These are phyloP conservation scores for Cordia subcordata DNA, from an alignment of 257 asterid species.

Conservation along the genomic window DNA sequence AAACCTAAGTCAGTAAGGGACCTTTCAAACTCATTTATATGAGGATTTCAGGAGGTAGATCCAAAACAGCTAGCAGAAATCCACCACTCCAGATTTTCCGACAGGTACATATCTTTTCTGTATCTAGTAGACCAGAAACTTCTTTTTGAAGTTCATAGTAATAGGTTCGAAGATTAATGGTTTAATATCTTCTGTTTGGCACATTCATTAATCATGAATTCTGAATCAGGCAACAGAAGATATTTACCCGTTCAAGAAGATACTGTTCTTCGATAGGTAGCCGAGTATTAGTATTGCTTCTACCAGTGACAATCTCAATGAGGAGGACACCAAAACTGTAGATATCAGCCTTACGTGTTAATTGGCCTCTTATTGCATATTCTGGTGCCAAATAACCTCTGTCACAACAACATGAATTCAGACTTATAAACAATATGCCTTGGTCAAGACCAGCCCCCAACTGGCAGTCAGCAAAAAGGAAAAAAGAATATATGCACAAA, in stretches of 20 bases:
- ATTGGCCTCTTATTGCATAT: conserved; percentile 84
- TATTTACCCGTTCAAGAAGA: conserved; percentile 87
- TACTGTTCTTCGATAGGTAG: conserved; percentile 76
- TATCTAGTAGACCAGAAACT: no score
- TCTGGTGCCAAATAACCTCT: conserved; percentile 99
- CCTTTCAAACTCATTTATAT: no score
- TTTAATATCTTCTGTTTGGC: background rate
- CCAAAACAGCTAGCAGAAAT: no score
- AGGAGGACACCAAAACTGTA: conserved; percentile 96
- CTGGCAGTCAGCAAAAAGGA: background rate
- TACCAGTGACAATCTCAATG: conserved; percentile 87
- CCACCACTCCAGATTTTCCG: no score
- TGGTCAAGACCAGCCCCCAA: background rate
- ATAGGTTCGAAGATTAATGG: background rate
- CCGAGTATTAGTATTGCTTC: conserved; percentile 78
- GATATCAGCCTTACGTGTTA: conserved; percentile 77
- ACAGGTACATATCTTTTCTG: no score
- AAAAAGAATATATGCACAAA: no score
- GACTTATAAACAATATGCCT: background rate
- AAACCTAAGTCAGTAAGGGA: no score
- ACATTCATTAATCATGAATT: background rate
- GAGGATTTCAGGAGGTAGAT: no score
- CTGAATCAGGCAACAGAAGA: background rate
- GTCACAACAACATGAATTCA: conserved; percentile 22
- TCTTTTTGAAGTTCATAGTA: no score